Base-by-base conservation (phyloP, 106 monocot species). In the Platanthera guangdongensis region DNA sequence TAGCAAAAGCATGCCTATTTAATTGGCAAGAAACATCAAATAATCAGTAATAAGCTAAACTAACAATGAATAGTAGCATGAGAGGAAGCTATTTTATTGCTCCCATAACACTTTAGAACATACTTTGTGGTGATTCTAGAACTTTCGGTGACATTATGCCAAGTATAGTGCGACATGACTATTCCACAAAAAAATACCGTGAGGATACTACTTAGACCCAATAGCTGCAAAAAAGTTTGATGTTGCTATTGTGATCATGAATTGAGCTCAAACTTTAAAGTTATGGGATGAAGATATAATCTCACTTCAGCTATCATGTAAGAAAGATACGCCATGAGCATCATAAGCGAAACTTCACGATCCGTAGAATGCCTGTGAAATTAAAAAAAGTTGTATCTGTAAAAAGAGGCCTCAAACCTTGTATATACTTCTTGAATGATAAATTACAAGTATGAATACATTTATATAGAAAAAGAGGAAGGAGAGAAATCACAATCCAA, bases 281-380 rank as follows among this genome's bases (percentile, higher is more conserved):
- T 76, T 48, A 11, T 14, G 16, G 32, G 11, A 62, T 49, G n/a
- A 47, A n/a, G 9, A 50, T 71, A 57, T 3, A 85, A 51, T 69
- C 81, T 84, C 68, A 97, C 96, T 78, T 97, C 93, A 72, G 96
- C 93, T 21, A 97, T 78, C 91, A 88, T 88, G 64, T 85, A 85
- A 22, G 85, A 85, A 12, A 85, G 85, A 67, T 85, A 85, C 11
- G 85, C 85, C 85, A 88, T 88, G 19, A 88, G 85, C 63, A 88
- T 88, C 88, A 88, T 88, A 47, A 88, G 85, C 10, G 88, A 82
- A 53, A 88, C 88, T 76, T 88, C 88, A 76, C 88, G 85, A 72
- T 88, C 88, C 13, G 88, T 88, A 47, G 88, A 88, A 81, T 88
- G 88, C 73, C 88, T 88, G 78, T 1, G 50, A 19, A 60, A 16